phyloP scores from a whole-genome alignment of 768 basidiomycete species.

The Leucosporidium yakuticum region DNA sequence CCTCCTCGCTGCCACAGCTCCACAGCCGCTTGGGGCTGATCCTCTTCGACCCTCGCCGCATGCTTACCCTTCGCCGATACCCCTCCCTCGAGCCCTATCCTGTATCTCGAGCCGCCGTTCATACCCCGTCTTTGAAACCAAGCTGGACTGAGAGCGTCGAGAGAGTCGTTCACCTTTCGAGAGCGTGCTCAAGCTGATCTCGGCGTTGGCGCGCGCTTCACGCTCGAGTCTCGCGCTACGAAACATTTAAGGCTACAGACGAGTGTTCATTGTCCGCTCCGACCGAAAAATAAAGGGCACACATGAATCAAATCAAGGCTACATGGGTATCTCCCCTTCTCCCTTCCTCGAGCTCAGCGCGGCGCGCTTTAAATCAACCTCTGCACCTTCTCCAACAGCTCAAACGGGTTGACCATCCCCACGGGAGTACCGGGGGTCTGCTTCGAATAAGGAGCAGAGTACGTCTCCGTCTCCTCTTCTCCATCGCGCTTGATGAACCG shows the following conservation, averaged over 20 bases:
- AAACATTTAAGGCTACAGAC: not conserved
- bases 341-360: no score
- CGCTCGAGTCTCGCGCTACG: not conserved
- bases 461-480: slow-evolving; percentile 5
- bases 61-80: slow-evolving; percentile 1
- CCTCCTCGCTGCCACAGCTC: slow-evolving; percentile 46
- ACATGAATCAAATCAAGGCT: no score
- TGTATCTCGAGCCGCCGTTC: not conserved
- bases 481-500: not conserved
- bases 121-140: not conserved
- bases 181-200: no score
- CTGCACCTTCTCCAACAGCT: not conserved
- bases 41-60: no score
- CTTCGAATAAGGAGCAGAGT: no score
- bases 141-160: no score
- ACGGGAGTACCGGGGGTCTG: not conserved
- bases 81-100: not conserved
- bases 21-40: slow-evolving; percentile 60
- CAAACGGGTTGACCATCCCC: slow-evolving; percentile 19
- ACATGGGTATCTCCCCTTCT: no score
- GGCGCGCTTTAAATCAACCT: slow-evolving; percentile 13
- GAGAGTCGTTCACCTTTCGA: no score
- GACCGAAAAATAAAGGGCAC: no score
- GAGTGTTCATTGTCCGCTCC: no score
- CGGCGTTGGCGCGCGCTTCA: not conserved